phyloP scores from a whole-genome alignment of 257 asterid genomes.

The Rubia yunnanensis region DNA sequence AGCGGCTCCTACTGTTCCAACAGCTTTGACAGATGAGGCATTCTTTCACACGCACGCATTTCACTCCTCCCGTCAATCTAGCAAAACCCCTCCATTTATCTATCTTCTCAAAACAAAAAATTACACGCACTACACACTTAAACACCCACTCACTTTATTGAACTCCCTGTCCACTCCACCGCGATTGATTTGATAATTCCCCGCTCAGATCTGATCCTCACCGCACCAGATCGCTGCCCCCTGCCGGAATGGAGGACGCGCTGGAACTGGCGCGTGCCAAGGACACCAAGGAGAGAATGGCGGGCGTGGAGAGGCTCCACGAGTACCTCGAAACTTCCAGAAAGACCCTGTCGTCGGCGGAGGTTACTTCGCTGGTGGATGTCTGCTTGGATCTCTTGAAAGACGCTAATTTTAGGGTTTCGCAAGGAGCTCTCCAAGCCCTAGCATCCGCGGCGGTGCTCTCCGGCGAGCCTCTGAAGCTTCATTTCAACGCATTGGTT shows the following conservation, averaged over 20 bases:
- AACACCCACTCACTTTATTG: constrained; percentile 14
- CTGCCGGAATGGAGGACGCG: constrained; percentile 95
- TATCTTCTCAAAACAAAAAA: constrained; percentile 10
- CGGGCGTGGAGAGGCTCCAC: constrained; percentile 92
- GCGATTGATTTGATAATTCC: constrained; percentile 7
- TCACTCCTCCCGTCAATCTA: constrained; percentile 29
- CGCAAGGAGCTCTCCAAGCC: constrained; percentile 94
- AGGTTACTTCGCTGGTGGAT: constrained; percentile 82
- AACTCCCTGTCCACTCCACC: constrained; percentile 2
- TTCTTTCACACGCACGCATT: constrained; percentile 8
- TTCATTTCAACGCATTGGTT: constrained; percentile 84
- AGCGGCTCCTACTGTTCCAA: constrained; percentile 14
- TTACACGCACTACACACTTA: constrained; percentile 9
- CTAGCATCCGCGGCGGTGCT: constrained; percentile 92
- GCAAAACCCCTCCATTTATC: constrained; percentile 20
- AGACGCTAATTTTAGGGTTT: constrained; percentile 89
- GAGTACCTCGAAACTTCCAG: constrained; percentile 87
- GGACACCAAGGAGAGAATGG: constrained; percentile 99
- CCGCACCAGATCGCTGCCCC: constrained; percentile 52
- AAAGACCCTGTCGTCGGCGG: constrained; percentile 61
- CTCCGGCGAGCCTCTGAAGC: constrained; percentile 95
- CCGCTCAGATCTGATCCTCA: constrained; percentile 27
- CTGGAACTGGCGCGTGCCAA: constrained; percentile 87
- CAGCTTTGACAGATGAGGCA: constrained; percentile 10
- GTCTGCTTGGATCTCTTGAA: constrained; percentile 90